Evolutionary conservation across 2,329 filamentous ascomycete species (phyloP), one percentile per base, ranked within the genome.

Genomic region (Thielaviopsis populi): DNA sequence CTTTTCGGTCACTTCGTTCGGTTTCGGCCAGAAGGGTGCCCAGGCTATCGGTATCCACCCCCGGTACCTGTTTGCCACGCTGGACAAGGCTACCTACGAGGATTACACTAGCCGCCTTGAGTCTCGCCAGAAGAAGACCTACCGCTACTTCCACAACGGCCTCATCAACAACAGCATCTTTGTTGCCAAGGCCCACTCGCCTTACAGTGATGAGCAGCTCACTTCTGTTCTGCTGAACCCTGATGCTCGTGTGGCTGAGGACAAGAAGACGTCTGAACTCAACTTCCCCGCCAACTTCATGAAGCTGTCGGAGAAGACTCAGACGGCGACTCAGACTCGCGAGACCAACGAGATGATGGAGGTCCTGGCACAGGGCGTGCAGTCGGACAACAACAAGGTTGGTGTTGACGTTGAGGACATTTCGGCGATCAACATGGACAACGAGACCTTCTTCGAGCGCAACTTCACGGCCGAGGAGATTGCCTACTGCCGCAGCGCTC

Each of bases 151-250:
- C 85, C 95, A 99, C 79, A 95, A 96, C 71, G 91, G 92, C 68
- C 81, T 99, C 74, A 91, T 97, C 81, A 96, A 95, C 81, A 97
- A 99, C 81, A 89, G 85, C 68, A 83, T 99, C 75, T 99, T 99
- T 76, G 91, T 95, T 67, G 91, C 95, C 74, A 99, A 99, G 85
- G 82, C 83, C 72, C 86, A 91, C 74, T 82, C 91, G 54, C 95
- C 94, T 54, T 99, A 97, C 78, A 85, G 85, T 56, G 90, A 96
- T 63, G 85, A 88, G 65, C 88, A 94, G 77, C 87, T 95, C 76
- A 83, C 83, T 74, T 83, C 86, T 68, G 87, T 99, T 69, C 91
- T 97, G 76, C 84, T 99, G 69, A 96, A 99, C 81, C 94, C 95
- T 4, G 85, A 91, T 66, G 90, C 91, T 64, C 90, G 94, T 68